Percentiles rank a stretch among this genome's conserved stretches.
phyloP scores from a whole-genome alignment of 352 stramenopile species.

The Phytopythium helicoides region DNA sequence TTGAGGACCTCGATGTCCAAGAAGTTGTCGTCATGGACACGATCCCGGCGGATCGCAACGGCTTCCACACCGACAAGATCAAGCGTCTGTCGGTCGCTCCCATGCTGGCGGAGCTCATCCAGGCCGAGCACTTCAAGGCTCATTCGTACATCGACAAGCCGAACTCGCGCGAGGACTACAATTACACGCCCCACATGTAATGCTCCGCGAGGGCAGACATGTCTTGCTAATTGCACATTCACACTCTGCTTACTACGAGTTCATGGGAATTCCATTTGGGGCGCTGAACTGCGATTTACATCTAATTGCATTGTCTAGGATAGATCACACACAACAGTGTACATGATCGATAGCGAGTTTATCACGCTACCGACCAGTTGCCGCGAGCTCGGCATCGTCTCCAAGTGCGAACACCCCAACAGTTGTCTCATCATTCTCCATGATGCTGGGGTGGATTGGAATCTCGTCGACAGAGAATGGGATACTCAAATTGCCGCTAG shows the following conservation, averaged over 20 bases:
- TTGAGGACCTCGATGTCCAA: conserved; percentile 76
- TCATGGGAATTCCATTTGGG: not conserved
- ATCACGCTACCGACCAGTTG: conserved; percentile 6
- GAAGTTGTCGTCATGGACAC: conserved; percentile 92
- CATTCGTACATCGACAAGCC: conserved; percentile 88
- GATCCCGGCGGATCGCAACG: conserved; percentile 60
- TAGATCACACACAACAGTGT: too few species aligned
- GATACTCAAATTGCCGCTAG: conserved; percentile 67
- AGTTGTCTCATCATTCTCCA: conserved; percentile 10
- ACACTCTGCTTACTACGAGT: not conserved
- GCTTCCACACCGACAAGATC: conserved; percentile 79
- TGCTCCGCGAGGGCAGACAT: not conserved
- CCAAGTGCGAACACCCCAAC: conserved; percentile 7
- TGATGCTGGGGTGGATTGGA: conserved; percentile 45
- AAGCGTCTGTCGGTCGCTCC: conserved; percentile 86
- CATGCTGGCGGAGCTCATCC: conserved; percentile 89
- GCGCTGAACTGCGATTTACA: conserved; percentile 5
- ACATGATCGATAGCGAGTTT: conserved; percentile 5
- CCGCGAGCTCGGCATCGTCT: not conserved
- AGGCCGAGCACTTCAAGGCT: conserved; percentile 88
- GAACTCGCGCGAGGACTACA: conserved; percentile 83
- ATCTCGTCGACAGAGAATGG: conserved; percentile 69
- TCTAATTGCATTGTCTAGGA: too few species aligned
- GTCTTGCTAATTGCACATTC: not conserved
- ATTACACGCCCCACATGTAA: conserved; percentile 85